These are phyloP conservation scores for Emergomyces pasteurianus DNA, from an alignment of 2,329 filamentous ascomycete species.

Conservation along the genomic window DNA sequence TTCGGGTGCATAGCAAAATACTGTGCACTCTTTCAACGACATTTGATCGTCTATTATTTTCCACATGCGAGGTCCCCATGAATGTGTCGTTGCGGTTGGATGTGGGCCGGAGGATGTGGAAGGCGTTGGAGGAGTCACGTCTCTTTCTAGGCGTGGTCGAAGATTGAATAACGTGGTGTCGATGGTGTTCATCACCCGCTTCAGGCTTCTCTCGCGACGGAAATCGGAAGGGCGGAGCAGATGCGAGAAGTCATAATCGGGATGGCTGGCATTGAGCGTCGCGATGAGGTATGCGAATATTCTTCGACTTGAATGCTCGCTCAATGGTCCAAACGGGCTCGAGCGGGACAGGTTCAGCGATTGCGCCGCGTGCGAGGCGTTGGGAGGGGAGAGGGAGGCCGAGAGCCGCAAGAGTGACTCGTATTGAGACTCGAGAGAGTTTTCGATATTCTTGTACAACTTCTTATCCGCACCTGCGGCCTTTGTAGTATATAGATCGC, in stretches of 20 bases:
- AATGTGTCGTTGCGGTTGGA: slow-evolving; percentile 41
- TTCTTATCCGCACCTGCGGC: slow-evolving; percentile 93
- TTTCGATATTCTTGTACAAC: slow-evolving; percentile 88
- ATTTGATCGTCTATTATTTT: slow-evolving; percentile 87
- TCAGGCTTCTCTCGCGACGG: slow-evolving; percentile 66
- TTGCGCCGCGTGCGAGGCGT: slow-evolving; percentile 55
- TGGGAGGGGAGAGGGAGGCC: slow-evolving; percentile 73
- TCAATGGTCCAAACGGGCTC: slow-evolving; percentile 84
- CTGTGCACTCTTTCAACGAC: slow-evolving; percentile 74
- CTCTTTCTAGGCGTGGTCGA: slow-evolving; percentile 46
- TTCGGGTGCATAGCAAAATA: slow-evolving; percentile 80
- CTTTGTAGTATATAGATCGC: slow-evolving; percentile 96
- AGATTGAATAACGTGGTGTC: slow-evolving; percentile 82
- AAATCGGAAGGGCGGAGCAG: slow-evolving; percentile 84
- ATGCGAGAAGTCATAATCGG: slow-evolving; percentile 95
- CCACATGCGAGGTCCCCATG: slow-evolving; percentile 90
- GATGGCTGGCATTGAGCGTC: slow-evolving; percentile 88
- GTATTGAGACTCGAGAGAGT: slow-evolving; percentile 82
- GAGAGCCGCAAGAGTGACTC: slow-evolving; percentile 76
- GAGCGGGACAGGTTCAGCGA: slow-evolving; percentile 67
- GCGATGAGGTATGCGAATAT: slow-evolving; percentile 95
- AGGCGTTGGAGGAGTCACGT: slow-evolving; percentile 30
- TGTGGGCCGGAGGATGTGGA: slow-evolving; percentile 35
- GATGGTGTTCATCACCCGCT: slow-evolving; percentile 72
- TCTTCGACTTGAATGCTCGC: slow-evolving; percentile 74